Evolutionary conservation across 441 rosid species (phyloP), one percentile per base, ranked within the genome.

Genomic region (Adansonia madagascariensis): DNA sequence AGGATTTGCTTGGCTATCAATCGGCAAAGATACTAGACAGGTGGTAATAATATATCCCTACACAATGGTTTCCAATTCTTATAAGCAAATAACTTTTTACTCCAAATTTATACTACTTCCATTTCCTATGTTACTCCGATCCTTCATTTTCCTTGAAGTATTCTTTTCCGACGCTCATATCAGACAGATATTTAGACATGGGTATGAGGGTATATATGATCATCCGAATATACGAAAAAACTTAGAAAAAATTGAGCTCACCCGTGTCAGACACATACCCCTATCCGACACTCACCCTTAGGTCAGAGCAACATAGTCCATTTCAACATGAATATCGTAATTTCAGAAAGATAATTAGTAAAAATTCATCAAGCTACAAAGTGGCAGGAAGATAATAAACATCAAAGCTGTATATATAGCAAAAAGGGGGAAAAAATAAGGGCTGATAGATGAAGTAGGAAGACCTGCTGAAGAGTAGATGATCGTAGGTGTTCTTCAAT

Each of bases 391-490:
- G 71, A 75, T 52, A 46, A 74, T 5, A 60, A 53, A 10, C 43
- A 61, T 4, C 10, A 63, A 10, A 71, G 62, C 18, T 68, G 9
- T 11, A 49, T 39, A 76, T 50, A 24, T 60, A 60, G 66, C n/a
- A 8, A 22, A 15, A 43, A 6, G 67, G 31, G 18, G 66, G n/a
- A 0, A 22, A 22, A 69, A 7, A 44, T 22, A 73, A 70, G 43
- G 41, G n/a, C 12, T 52, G 24, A 59, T 41, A 46, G 55, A 79
- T 47, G 59, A 67, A 27, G 79, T 65, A 77, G 64, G 80, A 77
- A 31, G 47, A 95, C 99, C 99, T 95, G 97, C 99, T 95, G 79
- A 93, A 95, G 73, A 95, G 98, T 74, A 95, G 84, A 78, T 92
- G 93, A 85, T 95, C 97, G 79, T 90, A 91, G 57, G 97, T 85